These are phyloP conservation scores for Austroboletus niveus DNA, from an alignment of 1,284 basidiomycete species.

Conservation along the genomic window DNA sequence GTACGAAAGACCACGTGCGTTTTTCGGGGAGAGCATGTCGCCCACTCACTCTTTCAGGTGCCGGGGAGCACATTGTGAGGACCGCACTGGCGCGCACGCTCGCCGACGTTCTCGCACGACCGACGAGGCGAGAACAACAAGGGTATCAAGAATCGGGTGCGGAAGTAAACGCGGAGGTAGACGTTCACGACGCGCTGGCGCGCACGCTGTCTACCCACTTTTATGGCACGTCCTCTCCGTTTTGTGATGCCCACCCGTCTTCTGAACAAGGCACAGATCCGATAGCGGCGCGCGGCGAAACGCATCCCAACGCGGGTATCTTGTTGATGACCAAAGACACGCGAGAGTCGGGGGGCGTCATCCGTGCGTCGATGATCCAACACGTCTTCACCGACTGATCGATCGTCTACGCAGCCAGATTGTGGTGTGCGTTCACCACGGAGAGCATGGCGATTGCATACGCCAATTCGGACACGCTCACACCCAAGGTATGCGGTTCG, in stretches of 20 bases:
- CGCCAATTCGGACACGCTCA: conserved; percentile 47
- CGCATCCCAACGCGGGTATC: conserved; percentile 39
- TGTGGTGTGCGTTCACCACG: conserved; percentile 83
- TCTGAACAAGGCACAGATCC: conserved; percentile 21
- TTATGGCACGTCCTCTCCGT: conserved; percentile 32
- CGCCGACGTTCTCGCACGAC: conserved; percentile 35
- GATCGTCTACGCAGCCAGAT: conserved; percentile 42
- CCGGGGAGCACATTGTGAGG: conserved; percentile 54
- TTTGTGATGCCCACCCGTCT: not conserved
- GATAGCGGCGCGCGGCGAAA: conserved; percentile 28
- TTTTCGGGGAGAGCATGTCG: conserved; percentile 20
- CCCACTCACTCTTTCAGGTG: conserved; percentile 43
- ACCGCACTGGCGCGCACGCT: conserved; percentile 44
- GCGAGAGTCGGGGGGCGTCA: conserved; percentile 29
- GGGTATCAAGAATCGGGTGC: not conserved
- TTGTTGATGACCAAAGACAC: conserved; percentile 48
- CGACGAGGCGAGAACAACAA: not conserved
- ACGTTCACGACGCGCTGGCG: conserved; percentile 43
- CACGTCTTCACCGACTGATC: not conserved
- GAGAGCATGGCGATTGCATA: conserved; percentile 76
- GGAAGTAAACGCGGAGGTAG: conserved; percentile 22
- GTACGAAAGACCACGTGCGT: conserved; percentile 30
- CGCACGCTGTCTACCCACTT: conserved; percentile 38
- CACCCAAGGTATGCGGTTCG: conserved; percentile 48
- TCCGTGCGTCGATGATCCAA: conserved; percentile 15